These are phyloP conservation scores for Calonectria ilicicola DNA, from an alignment of 2,329 filamentous ascomycete genomes.

Conservation along the genomic window DNA sequence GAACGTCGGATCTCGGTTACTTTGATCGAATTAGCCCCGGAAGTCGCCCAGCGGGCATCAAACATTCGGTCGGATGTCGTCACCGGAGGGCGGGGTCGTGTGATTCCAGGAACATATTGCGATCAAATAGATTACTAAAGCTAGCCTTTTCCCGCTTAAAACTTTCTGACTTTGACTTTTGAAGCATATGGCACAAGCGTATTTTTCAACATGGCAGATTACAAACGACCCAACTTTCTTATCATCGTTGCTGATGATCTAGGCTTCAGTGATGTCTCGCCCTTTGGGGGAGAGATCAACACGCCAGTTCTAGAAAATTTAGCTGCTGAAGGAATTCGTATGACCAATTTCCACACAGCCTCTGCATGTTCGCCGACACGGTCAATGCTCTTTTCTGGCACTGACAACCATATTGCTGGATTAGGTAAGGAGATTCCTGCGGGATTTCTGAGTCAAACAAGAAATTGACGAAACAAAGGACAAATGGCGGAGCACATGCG, in stretches of 20 bases:
- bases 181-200: background rate
- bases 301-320: conserved; percentile 67
- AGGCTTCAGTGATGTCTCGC: conserved; percentile 40
- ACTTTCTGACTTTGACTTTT: background rate
- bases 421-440: conserved; percentile 67
- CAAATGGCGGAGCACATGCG: background rate
- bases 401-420: conserved; percentile 66
- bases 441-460: background rate
- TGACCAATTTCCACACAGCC: conserved; percentile 70
- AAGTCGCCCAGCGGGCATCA: background rate
- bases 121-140: background rate
- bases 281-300: conserved; percentile 66
- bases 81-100: background rate
- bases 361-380: conserved; percentile 69
- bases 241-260: conserved; percentile 46
- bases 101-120: background rate
- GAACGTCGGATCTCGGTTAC: background rate
- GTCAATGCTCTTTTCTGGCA: conserved; percentile 71
- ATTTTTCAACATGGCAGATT: background rate
- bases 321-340: conserved; percentile 57
- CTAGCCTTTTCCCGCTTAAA: no score
- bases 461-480: background rate
- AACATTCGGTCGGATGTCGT: background rate
- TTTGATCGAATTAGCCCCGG: background rate
- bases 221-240: conserved; percentile 40